Percentiles rank a stretch among this genome's conserved stretches.
phyloP scores from a whole-genome alignment of 1,284 basidiomycete species.

The Ustilago tritici region DNA sequence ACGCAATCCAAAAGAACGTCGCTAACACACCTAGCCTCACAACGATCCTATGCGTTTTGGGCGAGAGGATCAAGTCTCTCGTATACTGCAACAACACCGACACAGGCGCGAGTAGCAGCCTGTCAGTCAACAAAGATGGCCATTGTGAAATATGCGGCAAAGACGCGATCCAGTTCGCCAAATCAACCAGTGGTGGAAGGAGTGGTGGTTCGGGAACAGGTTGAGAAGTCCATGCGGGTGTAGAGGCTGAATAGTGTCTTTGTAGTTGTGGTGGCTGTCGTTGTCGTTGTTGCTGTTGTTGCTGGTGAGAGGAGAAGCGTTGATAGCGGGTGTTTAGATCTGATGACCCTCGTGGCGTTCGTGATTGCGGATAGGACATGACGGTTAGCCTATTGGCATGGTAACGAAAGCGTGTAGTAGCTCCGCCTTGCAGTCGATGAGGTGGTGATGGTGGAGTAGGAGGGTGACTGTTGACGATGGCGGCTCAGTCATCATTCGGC shows the following conservation, averaged over 20 bases:
- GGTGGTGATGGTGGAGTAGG: neutral
- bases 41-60: constrained; percentile 63
- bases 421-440: neutral
- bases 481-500: neutral
- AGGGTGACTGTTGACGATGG: too few relatives aligned
- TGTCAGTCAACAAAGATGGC: constrained; percentile 49
- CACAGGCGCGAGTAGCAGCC: constrained; percentile 47
- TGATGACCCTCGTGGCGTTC: constrained; percentile 24
- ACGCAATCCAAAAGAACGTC: constrained; percentile 56
- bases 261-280: constrained; percentile 21
- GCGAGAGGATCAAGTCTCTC: constrained; percentile 58
- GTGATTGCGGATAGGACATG: constrained; percentile 30
- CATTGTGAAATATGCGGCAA: constrained; percentile 54
- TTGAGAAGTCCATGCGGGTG: constrained; percentile 41
- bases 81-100: constrained; percentile 33
- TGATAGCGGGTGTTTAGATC: constrained; percentile 39
- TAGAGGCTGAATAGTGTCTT: constrained; percentile 22
- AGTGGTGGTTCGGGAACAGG: constrained; percentile 47
- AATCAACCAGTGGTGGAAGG: constrained; percentile 36
- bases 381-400: neutral
- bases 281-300: constrained; percentile 35
- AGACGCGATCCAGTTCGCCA: constrained; percentile 46
- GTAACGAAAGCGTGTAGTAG: neutral
- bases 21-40: constrained; percentile 61
- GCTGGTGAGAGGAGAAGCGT: constrained; percentile 37